Base-by-base conservation (phyloP, 768 basidiomycete species). In the Pisolithus orientalis region DNA sequence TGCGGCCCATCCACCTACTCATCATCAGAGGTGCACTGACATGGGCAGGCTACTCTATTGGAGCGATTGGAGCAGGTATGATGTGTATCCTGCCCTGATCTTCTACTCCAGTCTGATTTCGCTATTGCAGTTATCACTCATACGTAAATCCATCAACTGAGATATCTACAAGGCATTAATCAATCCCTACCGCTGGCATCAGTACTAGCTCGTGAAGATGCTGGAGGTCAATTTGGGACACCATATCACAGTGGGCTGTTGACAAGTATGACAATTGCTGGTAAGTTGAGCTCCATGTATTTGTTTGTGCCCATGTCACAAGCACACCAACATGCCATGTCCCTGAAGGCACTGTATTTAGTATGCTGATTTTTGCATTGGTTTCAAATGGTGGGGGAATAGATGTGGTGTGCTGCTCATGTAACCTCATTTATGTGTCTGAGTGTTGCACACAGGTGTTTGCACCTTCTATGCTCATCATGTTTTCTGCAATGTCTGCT, bases 321-420 rank as follows among this genome's bases (percentile, higher is more conserved):
- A 82, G 80, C 28, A 85, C 90, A 70, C 84, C 82, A 61, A 65
- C n/a, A n/a, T n/a, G n/a, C n/a, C n/a, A n/a, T n/a, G 86, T 54
- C 9, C 72, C 80, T 40, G 89, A 88, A 67, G 93, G 93, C 14
- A 89, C 85, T 8, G 70, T 95, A n/a, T 75, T 92, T 9, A 92
- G 93, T 34, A 91, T 90, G 89, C 69, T 93, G 37, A 56, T 65
- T 44, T 92, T 93, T 60, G 88, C 89, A 69, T 90, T 82, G 64
- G 72, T 92, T 54, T 88, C 87, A 14, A 92, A 94, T 66, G 90
- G 88, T 66, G 60, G 92, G 46, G 94, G 93, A 61, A 86, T 85
- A 59, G 91, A 90, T 57, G 93, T 94, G 91, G 85, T 85, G 52
- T 47, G 75, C 9, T 4, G 11, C 5, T n/a, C 62, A 14, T 24